Evolutionary conservation across 2,329 filamentous ascomycete genomes (phyloP).

Genomic region (Fusarium coffeatum): DNA sequence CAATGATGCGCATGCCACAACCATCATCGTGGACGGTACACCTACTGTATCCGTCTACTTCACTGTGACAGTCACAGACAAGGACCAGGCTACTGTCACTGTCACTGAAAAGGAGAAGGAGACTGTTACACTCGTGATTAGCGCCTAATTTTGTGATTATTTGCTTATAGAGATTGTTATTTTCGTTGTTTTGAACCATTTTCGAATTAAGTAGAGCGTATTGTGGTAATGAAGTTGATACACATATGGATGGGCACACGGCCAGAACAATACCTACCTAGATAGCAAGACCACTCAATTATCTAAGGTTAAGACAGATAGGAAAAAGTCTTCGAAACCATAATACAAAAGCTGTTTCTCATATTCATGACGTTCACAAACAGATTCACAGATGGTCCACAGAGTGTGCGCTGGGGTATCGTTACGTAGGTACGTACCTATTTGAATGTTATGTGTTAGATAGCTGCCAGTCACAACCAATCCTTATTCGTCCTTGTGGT

Average conservation of each 20-base stretch:
- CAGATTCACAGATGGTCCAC: background rate
- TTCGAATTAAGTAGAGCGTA: slow-evolving; percentile 6
- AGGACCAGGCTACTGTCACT: slow-evolving; percentile 48
- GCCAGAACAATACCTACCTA: background rate
- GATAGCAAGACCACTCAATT: background rate
- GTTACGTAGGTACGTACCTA: no score
- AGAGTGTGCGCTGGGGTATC: background rate
- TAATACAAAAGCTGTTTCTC: background rate
- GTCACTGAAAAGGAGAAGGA: slow-evolving; percentile 49
- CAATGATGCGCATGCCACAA: slow-evolving; percentile 33
- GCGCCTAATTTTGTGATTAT: slow-evolving; percentile 32
- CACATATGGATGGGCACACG: slow-evolving; percentile 1
- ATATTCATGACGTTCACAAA: background rate
- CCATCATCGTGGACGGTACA: slow-evolving; percentile 48
- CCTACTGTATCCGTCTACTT: slow-evolving; percentile 53
- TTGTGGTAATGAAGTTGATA: slow-evolving; percentile 40
- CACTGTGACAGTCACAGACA: slow-evolving; percentile 54
- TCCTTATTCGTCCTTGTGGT: slow-evolving; percentile 2
- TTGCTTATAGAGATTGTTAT: background rate
- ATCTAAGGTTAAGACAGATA: background rate
- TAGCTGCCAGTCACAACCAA: slow-evolving; percentile 9
- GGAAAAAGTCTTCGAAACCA: background rate
- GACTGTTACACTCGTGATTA: slow-evolving; percentile 50
- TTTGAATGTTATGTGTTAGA: slow-evolving; percentile 1
- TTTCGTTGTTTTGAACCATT: background rate